These are phyloP conservation scores for Yamadazyma aaseri DNA, from an alignment of 1,139 yeast genomes.

Conservation along the genomic window DNA sequence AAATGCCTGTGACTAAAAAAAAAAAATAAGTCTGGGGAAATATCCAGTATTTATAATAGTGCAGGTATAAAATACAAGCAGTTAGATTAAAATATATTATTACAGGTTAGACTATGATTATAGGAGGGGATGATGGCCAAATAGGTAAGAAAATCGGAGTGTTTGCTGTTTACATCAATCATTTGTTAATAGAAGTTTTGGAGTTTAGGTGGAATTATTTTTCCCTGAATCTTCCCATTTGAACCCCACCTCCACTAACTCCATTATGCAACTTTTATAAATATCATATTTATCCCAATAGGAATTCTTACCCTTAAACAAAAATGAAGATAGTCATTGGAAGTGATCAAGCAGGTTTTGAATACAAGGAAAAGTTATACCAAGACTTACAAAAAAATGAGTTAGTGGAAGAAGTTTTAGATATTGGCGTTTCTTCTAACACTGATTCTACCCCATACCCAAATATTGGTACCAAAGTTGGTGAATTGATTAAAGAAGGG, in stretches of 20 bases:
- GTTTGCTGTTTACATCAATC: neutral
- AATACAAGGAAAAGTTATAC: constrained; percentile 38
- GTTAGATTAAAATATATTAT: too few species aligned
- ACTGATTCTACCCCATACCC: constrained; percentile 36
- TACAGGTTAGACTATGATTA: neutral
- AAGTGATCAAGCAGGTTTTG: constrained; percentile 45
- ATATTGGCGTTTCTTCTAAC: constrained; percentile 35
- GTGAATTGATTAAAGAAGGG: constrained; percentile 35
- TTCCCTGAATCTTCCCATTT: constrained; percentile 4
- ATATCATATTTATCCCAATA: neutral
- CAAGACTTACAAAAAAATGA: constrained; percentile 30
- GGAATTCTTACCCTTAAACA: neutral
- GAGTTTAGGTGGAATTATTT: constrained; percentile 5
- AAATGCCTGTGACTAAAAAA: neutral
- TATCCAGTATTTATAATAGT: neutral
- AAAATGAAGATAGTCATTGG: constrained; percentile 34
- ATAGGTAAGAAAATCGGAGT: neutral
- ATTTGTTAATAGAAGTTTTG: neutral
- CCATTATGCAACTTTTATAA: neutral
- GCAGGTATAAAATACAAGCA: neutral
- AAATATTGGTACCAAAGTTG: constrained; percentile 42
- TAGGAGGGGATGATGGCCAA: neutral
- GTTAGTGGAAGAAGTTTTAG: constrained; percentile 32
- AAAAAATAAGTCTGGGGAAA: too few species aligned
- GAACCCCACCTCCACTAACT: constrained; percentile 2